Conservation (phyloP, 2,329 filamentous ascomycete species). For the Ambrosiella cleistominuta region DNA sequence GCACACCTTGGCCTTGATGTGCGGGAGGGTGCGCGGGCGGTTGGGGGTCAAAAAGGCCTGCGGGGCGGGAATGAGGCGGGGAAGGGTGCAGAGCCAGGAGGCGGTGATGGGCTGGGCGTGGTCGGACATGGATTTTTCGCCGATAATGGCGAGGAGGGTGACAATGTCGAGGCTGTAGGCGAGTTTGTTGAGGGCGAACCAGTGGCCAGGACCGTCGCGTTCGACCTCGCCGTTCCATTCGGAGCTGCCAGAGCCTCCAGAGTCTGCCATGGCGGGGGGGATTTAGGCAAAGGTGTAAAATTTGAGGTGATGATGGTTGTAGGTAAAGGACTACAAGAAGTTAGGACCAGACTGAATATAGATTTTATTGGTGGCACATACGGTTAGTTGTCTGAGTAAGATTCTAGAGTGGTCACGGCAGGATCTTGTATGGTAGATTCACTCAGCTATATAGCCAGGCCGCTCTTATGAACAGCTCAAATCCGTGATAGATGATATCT, state of each 20-base stretch:
- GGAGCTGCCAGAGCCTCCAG: not conserved
- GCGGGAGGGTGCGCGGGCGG: conserved; percentile 37
- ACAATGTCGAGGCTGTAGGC: conserved; percentile 44
- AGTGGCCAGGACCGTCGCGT: conserved; percentile 15
- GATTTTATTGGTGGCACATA: too few species aligned
- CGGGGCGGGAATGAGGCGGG: conserved; percentile 43
- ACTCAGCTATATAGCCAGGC: too few species aligned
- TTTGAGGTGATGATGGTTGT: too few species aligned
- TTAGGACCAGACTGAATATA: too few species aligned
- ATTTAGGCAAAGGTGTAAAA: not conserved
- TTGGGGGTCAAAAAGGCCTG: conserved; percentile 41
- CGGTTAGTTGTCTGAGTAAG: too few species aligned
- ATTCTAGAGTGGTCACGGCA: too few species aligned
- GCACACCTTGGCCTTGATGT: conserved; percentile 34
- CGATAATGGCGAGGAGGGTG: conserved; percentile 44
- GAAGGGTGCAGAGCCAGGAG: conserved; percentile 38
- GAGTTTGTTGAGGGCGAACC: conserved; percentile 26
- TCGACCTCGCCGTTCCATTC: conserved; percentile 8
- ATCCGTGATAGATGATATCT: too few species aligned
- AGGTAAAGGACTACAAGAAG: too few species aligned
- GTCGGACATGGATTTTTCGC: conserved; percentile 39
- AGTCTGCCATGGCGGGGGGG: not conserved
- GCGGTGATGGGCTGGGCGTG: conserved; percentile 42
- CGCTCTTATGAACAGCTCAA: too few species aligned
- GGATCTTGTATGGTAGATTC: too few species aligned